Percentiles rank a stretch among this genome's conserved stretches.
Evolutionary conservation across 495 filamentous ascomycete genomes (phyloP).

Genomic region (Podospora pseudopauciseta): DNA sequence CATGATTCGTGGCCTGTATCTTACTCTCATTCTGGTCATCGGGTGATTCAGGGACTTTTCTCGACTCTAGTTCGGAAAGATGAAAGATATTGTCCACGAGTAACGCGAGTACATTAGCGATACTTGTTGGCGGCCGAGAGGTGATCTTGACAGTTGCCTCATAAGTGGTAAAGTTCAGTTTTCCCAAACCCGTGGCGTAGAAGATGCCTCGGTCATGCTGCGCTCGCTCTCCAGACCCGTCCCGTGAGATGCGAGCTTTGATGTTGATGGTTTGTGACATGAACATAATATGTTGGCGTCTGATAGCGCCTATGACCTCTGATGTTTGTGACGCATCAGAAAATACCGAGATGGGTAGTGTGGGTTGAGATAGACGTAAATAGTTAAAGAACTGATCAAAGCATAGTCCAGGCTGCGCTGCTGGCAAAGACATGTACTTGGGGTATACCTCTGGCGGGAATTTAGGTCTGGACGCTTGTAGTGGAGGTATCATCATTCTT

Average conservation of each 20-base stretch:
- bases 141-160: background rate
- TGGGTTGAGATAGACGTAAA: background rate
- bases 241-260: background rate
- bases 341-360: background rate
- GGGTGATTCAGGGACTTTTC: too few relatives aligned
- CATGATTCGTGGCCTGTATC: too few relatives aligned
- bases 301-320: background rate
- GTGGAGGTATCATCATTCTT: background rate
- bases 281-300: constrained; percentile 1
- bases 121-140: background rate
- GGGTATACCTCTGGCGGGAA: too few relatives aligned
- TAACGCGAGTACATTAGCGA: background rate
- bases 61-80: too few relatives aligned
- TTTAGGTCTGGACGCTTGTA: too few relatives aligned
- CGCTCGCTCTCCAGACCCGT: background rate
- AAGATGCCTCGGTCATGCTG: background rate
- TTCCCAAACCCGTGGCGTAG: background rate
- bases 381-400: background rate
- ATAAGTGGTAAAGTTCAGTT: constrained; percentile 4
- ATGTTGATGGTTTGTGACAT: background rate
- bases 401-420: background rate
- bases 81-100: constrained; percentile 6
- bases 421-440: background rate
- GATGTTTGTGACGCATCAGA: background rate
- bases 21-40: too few relatives aligned